Conservation (phyloP, 108 stramenopile genomes). For the Licmophora abbreviata region DNA sequence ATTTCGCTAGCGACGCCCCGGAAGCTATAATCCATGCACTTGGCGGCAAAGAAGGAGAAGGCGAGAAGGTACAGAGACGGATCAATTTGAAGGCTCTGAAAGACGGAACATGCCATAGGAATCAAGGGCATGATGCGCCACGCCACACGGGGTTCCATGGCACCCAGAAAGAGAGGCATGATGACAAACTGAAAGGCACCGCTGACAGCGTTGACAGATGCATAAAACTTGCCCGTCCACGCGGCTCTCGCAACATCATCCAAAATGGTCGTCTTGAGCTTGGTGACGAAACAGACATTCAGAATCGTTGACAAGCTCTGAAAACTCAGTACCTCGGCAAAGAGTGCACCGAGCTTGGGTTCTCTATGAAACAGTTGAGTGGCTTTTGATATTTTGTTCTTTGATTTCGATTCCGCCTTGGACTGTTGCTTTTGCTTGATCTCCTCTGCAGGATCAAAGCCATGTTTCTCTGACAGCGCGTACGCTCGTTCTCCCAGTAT, state of each 20-base stretch:
- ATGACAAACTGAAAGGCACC: conserved; percentile 64
- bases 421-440: conserved; percentile 15
- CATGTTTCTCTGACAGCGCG: conserved; percentile 33
- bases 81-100: conserved; percentile 18
- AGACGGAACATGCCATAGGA: conserved; percentile 13
- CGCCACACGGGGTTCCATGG: conserved; percentile 45
- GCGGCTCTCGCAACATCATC: conserved; percentile 63
- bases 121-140: conserved; percentile 62
- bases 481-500: conserved; percentile 36
- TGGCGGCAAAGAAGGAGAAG: conserved; percentile 44
- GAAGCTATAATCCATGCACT: conserved; percentile 64
- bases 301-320: conserved; percentile 73
- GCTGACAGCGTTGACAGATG: conserved; percentile 46
- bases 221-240: conserved; percentile 76
- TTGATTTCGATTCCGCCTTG: conserved; percentile 1
- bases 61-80: conserved; percentile 54
- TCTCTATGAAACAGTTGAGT: conserved; percentile 56
- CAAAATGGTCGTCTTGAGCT: conserved; percentile 43
- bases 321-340: conserved; percentile 75
- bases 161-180: conserved; percentile 40
- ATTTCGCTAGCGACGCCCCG: conserved; percentile 68
- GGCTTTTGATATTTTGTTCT: conserved; percentile 14
- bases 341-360: conserved; percentile 68
- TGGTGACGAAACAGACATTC: conserved; percentile 62
- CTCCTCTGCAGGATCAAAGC: conserved; percentile 47